Evolutionary conservation across 1,284 basidiomycete species (phyloP), one percentile per base, ranked within the genome.

Genomic region (Puccinia novopanici): DNA sequence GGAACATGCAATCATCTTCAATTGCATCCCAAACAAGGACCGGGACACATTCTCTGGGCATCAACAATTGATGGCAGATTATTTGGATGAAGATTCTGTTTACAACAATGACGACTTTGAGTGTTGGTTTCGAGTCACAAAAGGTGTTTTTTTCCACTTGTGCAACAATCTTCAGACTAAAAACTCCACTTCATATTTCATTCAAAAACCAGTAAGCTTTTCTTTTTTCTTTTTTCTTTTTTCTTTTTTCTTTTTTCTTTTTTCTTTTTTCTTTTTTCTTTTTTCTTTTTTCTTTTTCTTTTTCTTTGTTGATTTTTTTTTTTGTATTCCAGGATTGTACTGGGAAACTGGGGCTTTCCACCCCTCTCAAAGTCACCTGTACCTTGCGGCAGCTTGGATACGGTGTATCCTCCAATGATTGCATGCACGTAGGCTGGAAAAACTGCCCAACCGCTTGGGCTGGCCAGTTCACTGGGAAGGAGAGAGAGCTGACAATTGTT

Each of bases 321-420:
- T n/a, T n/a, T n/a, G n/a, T n/a, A 57, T n/a, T 9, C 8, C 9
- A 57, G 55, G 55, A 57, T 57, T 57, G 55, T 57, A 57, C 55
- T 57, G 55, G 55, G 9, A 57, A 57, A 57, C 19, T 57, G 19
- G 55, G 55, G 6, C 27, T 57, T 9, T 57, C 55, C 8, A 57
- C 68, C 15, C 42, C 30, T 34, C 68, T 42, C 22, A 71, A 71
- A 24, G 48, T 71, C 12, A 71, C 68, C 4, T 45, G 30, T 45
- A 22, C 68, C 4, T 52, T 71, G 24, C 13, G 42, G 45, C 68
- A 71, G 30, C 68, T 71, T 67, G 63, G 42, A 45, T 45, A 45
- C 42, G 42, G 68, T 30, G 48, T 71, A 15, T 71, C 68, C n/a
- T 42, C 68, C n/a, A 22, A 71, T 71, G 68, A 71, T 71, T 45